Evolutionary conservation across 2,329 filamentous ascomycete genomes (phyloP).

Genomic region (Pyrenophora graminea): DNA sequence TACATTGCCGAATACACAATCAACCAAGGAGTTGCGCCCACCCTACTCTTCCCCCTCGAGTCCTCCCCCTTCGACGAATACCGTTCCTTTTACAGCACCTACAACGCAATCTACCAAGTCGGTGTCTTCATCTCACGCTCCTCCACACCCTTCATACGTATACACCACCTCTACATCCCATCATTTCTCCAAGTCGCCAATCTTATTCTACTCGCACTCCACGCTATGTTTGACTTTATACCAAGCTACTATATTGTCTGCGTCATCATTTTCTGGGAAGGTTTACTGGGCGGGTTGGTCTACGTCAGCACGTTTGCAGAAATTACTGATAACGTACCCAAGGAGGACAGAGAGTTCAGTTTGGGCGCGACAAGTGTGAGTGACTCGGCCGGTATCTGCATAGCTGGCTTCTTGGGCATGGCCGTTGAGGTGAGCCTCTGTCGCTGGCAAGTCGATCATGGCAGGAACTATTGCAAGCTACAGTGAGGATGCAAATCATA

Average conservation of each 20-base stretch:
- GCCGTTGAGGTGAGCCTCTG: conserved; percentile 80
- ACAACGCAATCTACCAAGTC: conserved; percentile 90
- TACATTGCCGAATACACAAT: conserved; percentile 98
- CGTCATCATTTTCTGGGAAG: conserved; percentile 88
- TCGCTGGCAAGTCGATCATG: conserved; percentile 79
- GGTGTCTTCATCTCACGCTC: conserved; percentile 95
- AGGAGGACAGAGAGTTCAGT: conserved; percentile 85
- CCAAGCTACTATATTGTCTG: conserved; percentile 71
- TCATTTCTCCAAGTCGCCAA: conserved; percentile 83
- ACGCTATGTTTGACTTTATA: conserved; percentile 65
- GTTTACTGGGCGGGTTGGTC: conserved; percentile 83
- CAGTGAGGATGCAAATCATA: conserved; percentile 14
- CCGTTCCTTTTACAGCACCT: conserved; percentile 91
- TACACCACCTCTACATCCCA: conserved; percentile 80
- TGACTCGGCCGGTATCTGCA: conserved; percentile 87
- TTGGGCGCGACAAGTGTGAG: conserved; percentile 88
- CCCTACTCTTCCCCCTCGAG: conserved; percentile 79
- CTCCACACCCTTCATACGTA: conserved; percentile 82
- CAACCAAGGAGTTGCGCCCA: conserved; percentile 91
- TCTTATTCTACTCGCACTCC: conserved; percentile 70
- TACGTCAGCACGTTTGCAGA: conserved; percentile 91
- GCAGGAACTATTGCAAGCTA: conserved; percentile 62
- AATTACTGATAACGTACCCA: conserved; percentile 80
- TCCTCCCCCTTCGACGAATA: conserved; percentile 78
- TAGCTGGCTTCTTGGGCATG: conserved; percentile 85